Evolutionary conservation across 2,329 filamentous ascomycete genomes (phyloP).

Genomic region (Trichoderma sp.): DNA sequence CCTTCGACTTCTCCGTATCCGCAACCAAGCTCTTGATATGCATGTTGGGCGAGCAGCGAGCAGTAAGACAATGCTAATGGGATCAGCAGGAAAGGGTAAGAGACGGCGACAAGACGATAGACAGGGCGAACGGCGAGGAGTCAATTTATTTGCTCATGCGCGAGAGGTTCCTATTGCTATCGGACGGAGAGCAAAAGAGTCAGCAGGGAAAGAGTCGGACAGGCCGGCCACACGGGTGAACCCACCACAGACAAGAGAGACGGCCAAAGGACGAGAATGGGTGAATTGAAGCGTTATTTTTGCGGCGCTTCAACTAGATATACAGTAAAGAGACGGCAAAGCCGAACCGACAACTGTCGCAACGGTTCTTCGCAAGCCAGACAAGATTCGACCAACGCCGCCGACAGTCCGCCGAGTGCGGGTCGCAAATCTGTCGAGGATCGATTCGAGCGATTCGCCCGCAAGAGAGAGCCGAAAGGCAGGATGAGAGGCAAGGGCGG

Average conservation of each 20-base stretch:
- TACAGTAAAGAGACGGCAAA: not conserved
- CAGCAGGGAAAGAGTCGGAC: not conserved
- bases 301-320: not conserved
- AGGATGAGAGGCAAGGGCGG: not conserved
- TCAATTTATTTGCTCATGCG: not conserved
- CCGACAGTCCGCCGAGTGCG: constrained; percentile 18
- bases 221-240: not conserved
- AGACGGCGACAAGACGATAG: not conserved
- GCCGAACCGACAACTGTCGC: not conserved
- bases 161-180: not conserved
- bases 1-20: constrained; percentile 72
- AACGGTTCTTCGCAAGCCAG: not conserved
- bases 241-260: not conserved
- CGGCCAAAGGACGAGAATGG: not conserved
- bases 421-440: constrained; percentile 10
- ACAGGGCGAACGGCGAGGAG: not conserved
- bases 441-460: constrained; percentile 10
- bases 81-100: not conserved
- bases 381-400: not conserved
- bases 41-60: constrained; percentile 56
- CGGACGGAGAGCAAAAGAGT: not conserved
- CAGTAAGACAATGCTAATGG: not conserved
- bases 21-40: constrained; percentile 91
- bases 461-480: not conserved
- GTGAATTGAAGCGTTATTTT: not conserved